Evolutionary conservation across 768 basidiomycete species (phyloP).

Genomic region (Mycena floridula): DNA sequence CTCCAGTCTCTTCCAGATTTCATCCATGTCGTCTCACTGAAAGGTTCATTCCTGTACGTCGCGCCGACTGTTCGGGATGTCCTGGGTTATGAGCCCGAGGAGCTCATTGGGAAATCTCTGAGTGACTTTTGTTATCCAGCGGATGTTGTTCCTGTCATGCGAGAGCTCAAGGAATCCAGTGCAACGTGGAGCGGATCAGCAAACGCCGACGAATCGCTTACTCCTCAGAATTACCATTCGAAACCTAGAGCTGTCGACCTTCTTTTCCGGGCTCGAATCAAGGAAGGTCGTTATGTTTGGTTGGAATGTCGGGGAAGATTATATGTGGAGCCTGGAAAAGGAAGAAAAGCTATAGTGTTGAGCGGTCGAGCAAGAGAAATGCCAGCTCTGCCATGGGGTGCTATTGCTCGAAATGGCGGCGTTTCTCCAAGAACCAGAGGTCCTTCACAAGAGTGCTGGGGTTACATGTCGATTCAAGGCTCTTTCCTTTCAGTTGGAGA

Average conservation of each 20-base stretch:
- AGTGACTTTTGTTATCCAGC: slow-evolving; percentile 83
- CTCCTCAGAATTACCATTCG: not conserved
- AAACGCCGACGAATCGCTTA: not conserved
- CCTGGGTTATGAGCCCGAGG: slow-evolving; percentile 81
- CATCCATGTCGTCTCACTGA: slow-evolving; percentile 85
- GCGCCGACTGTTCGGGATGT: slow-evolving; percentile 74
- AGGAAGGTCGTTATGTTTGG: slow-evolving; percentile 64
- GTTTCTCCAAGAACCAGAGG: slow-evolving; percentile 13
- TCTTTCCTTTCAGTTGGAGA: not conserved
- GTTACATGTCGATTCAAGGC: no score
- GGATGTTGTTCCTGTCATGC: slow-evolving; percentile 85
- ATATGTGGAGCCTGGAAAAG: slow-evolving; percentile 90
- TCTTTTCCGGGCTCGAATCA: not conserved
- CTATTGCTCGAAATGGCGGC: slow-evolving; percentile 48
- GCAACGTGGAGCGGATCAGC: not conserved
- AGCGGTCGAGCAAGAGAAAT: slow-evolving; percentile 70
- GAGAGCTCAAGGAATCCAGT: slow-evolving; percentile 80
- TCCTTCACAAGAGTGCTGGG: not conserved
- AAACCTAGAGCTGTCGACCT: not conserved
- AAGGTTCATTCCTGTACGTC: slow-evolving; percentile 89
- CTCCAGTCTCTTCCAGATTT: slow-evolving; percentile 71
- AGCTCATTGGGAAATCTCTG: slow-evolving; percentile 75
- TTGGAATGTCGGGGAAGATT: slow-evolving; percentile 85
- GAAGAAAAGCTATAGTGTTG: slow-evolving; percentile 91
- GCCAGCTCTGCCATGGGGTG: slow-evolving; percentile 56